These are phyloP conservation scores for Microbotryum scabiosae DNA, from an alignment of 1,284 basidiomycete genomes.

Conservation along the genomic window DNA sequence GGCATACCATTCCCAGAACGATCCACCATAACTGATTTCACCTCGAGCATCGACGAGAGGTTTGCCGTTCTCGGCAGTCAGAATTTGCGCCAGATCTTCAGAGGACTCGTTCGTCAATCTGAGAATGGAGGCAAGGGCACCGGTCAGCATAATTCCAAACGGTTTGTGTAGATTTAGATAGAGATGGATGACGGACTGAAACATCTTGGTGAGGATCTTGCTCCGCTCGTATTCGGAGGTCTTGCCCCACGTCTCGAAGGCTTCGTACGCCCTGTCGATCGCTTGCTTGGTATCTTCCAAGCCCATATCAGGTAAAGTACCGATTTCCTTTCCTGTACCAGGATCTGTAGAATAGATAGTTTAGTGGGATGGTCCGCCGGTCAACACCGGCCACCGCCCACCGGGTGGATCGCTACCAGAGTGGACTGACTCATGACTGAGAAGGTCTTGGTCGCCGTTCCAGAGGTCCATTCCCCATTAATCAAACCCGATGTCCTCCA, in stretches of 20 bases:
- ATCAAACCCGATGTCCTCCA: slow-evolving; percentile 53
- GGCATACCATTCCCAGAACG: slow-evolving; percentile 47
- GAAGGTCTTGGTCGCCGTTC: slow-evolving; percentile 62
- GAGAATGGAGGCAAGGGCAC: too few species aligned
- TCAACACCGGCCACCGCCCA: neutral
- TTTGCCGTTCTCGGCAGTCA: slow-evolving; percentile 85
- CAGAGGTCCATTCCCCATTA: slow-evolving; percentile 71
- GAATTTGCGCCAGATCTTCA: slow-evolving; percentile 60
- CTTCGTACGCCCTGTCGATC: slow-evolving; percentile 62
- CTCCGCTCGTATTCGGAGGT: slow-evolving; percentile 63
- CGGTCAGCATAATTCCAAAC: too few species aligned
- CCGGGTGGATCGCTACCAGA: neutral
- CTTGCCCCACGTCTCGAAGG: slow-evolving; percentile 70
- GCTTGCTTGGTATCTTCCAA: slow-evolving; percentile 69
- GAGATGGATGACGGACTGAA: slow-evolving; percentile 15
- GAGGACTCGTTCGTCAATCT: slow-evolving; percentile 39
- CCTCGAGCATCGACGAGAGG: slow-evolving; percentile 64
- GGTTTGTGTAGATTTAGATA: too few species aligned
- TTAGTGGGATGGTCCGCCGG: neutral
- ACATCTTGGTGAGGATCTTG: slow-evolving; percentile 45
- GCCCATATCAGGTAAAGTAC: slow-evolving; percentile 77
- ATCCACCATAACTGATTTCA: slow-evolving; percentile 31
- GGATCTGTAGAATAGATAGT: slow-evolving; percentile 55
- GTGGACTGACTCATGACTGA: slow-evolving; percentile 59
- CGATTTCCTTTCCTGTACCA: slow-evolving; percentile 67